phyloP scores from a whole-genome alignment of 2,329 filamentous ascomycete genomes.

The Colletotrichum spinosum region DNA sequence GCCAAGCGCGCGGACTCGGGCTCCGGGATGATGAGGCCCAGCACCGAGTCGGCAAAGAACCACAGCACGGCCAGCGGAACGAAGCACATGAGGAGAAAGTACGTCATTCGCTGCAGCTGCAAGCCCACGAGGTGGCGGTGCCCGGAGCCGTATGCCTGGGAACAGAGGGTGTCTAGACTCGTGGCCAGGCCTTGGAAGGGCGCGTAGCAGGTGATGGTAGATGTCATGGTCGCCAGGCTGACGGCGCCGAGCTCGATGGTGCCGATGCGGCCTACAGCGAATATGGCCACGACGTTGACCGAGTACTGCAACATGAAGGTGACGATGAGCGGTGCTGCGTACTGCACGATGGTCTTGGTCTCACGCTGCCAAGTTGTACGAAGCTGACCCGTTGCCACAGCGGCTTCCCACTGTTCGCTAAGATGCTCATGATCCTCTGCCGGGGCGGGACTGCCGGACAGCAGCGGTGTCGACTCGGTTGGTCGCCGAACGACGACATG shows the following conservation, averaged over 20 bases:
- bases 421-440: constrained; percentile 63
- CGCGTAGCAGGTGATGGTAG: constrained; percentile 81
- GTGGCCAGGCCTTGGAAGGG: constrained; percentile 89
- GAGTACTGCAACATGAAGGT: constrained; percentile 87
- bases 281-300: constrained; percentile 84
- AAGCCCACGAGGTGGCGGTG: constrained; percentile 86
- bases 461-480: constrained; percentile 55
- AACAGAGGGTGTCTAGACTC: constrained; percentile 89
- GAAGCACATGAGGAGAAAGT: constrained; percentile 78
- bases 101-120: constrained; percentile 85
- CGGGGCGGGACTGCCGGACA: constrained; percentile 39
- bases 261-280: constrained; percentile 81
- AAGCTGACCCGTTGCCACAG: constrained; percentile 83
- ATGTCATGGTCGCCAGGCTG: constrained; percentile 75
- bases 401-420: constrained; percentile 85
- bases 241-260: constrained; percentile 66
- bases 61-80: constrained; percentile 80
- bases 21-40: constrained; percentile 60
- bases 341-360: constrained; percentile 80
- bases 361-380: constrained; percentile 93
- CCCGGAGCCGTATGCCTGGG: constrained; percentile 93
- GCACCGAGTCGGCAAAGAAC: constrained; percentile 74
- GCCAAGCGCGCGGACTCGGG: constrained; percentile 75
- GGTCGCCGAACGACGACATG: constrained; percentile 48
- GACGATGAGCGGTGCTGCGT: constrained; percentile 76